Base-by-base conservation (phyloP, 2,329 filamentous ascomycete genomes). In the Colletotrichum incanum region DNA sequence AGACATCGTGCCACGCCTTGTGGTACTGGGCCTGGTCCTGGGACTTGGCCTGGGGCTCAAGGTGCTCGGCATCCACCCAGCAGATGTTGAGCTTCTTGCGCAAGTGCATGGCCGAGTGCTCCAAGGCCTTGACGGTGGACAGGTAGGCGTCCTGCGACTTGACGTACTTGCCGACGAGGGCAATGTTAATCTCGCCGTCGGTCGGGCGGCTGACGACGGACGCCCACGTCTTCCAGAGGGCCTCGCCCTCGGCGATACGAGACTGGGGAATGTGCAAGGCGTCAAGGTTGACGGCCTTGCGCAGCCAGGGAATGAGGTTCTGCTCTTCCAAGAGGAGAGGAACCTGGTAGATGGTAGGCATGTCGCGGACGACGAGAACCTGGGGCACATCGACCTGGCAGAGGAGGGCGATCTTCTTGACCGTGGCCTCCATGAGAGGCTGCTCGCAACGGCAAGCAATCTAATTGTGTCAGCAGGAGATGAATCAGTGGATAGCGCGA, bases 391-490 rank as follows among this genome's bases (percentile, higher is more conserved):
- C 94, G 59, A 98, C 93, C 79, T 98, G 94, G 82, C 96, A 98
- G 83, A 92, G 94, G 78, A 91, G 90, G 73, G 96, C 95, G 74
- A 99, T 94, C 85, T 99, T 98, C 74, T 93, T 88, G 61, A 96
- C 91, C 1, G 94, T 96, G 11, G 86, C 84, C 47, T 91, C 86
- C 59, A 94, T 92, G 8, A 98, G 89, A 16, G 92, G 89, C 64
- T 88, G 87, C 78, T 96, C 93, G 81, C 96, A 98, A 65, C 96
- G 94, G 81, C 96, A 98, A 18, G 96, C 96, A 84, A 98, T 96
- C 93, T 94, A 56, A 2, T 14, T 0, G 18, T 3, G 50, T 71
- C 26, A 65, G 61, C 39, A 20, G n/a, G 26, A 12, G 4, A 37
- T 20, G 31, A 12, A 12, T n/a, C 11, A 20, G 11, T 23, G 14